Base-by-base conservation (phyloP, 257 asterid species). In the Primulina tabacum region DNA sequence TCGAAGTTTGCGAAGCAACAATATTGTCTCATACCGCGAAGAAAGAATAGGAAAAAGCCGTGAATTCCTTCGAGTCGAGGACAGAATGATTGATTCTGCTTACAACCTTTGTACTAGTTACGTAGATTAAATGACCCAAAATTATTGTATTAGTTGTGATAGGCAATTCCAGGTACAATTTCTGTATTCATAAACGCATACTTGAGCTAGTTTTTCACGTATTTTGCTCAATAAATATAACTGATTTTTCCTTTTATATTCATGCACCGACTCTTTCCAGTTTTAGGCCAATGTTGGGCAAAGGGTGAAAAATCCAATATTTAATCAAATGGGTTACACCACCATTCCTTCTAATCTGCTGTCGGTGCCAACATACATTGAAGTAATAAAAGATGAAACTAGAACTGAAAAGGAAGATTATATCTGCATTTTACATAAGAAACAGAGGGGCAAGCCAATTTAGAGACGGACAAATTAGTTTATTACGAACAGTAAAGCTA, bases 101-200 rank as follows among this genome's bases (percentile, higher is more conserved):
- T 17, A 56, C 50, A 53, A 38, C 55, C n/a, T 17, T 38, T 17
- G 47, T 47, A 34, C 52, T 65, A 32, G 59, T 64, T 60, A 11
- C 65, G 68, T 53, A 59, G 64, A 53, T 52, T 43, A 7, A 20
- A 8, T 61, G 56, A 38, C 33, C n/a, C 68, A 70, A 18, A 28
- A 70, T 58, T 8, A 38, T 59, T 75, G 80, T 75, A 79, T 68
- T 50, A 0, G 17, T 20, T 37, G 20, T 33, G 50, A 18, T 37
- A 5, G 60, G n/a, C 40, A 50, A 17, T 32, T 28, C 14, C 21
- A 40, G 37, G 30, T 50, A 60, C 74, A 28, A 17, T 33, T 10
- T 30, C 1, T 7, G 17, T 57, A 28, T 29, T 34, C 17, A 53
- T 12, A 18, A 20, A 58, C 65, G 43, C 35, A 9, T 43, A 28